Percentiles rank a stretch among this genome's conserved stretches.
Conservation (phyloP, 1,284 basidiomycete species). For the Austroboletus niveus region DNA sequence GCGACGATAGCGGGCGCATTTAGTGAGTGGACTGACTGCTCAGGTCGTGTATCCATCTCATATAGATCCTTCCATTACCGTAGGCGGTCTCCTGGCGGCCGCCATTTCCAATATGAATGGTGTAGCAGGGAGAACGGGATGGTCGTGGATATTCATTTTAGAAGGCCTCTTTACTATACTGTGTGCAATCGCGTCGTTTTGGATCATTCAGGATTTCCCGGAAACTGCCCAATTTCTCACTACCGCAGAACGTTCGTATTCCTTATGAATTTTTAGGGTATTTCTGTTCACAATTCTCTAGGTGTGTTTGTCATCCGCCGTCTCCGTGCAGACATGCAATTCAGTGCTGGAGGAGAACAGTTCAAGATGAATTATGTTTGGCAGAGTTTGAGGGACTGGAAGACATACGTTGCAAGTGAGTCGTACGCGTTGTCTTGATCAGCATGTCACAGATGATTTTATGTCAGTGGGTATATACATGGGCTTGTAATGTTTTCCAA, state of each 20-base stretch:
- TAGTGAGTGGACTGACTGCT: slow-evolving; percentile 38
- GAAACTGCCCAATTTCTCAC: slow-evolving; percentile 57
- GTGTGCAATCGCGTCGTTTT: slow-evolving; percentile 50
- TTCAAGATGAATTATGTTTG: slow-evolving; percentile 46
- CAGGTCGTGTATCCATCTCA: background rate
- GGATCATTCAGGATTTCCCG: slow-evolving; percentile 58
- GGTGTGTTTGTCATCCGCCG: slow-evolving; percentile 47
- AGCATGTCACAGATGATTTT: background rate
- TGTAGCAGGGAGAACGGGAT: slow-evolving; percentile 55
- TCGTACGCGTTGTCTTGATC: slow-evolving; percentile 2
- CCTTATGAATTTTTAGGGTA: background rate
- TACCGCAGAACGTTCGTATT: slow-evolving; percentile 43
- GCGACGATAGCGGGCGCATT: slow-evolving; percentile 71
- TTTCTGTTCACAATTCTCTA: slow-evolving; percentile 13
- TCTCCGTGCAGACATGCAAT: slow-evolving; percentile 47
- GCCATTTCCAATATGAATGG: slow-evolving; percentile 70
- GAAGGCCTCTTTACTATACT: slow-evolving; percentile 71
- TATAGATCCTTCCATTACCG: background rate
- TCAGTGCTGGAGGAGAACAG: slow-evolving; percentile 48
- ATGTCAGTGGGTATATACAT: slow-evolving; percentile 45
- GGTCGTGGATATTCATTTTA: slow-evolving; percentile 68
- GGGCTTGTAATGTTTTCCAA: slow-evolving; percentile 37
- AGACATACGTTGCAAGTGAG: slow-evolving; percentile 50
- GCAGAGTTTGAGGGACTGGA: slow-evolving; percentile 50
- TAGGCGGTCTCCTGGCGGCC: slow-evolving; percentile 60